A percentile compares a stretch with the other conserved stretches of the same genome.
These are phyloP conservation scores for Camellia lanceoleosa DNA, from an alignment of 148 eudicot species.

Conservation along the genomic window DNA sequence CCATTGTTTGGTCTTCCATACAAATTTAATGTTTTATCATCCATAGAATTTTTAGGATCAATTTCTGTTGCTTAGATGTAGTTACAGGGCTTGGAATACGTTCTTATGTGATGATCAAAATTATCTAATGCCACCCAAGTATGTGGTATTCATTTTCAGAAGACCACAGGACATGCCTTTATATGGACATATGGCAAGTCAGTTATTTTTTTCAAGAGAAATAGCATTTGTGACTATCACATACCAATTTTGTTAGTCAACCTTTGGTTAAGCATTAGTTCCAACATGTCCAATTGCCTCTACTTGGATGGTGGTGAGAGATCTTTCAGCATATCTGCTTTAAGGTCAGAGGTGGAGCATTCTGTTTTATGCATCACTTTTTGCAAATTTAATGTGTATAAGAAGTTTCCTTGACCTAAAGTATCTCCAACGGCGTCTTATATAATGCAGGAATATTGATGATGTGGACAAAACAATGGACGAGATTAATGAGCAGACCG, in stretches of 20 bases:
- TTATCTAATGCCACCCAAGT: neutral
- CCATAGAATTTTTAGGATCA: neutral
- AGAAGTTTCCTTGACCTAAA: neutral
- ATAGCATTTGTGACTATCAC: neutral
- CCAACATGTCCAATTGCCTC: constrained; percentile 1
- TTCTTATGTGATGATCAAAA: neutral
- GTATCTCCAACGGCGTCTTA: neutral
- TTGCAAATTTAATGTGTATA: neutral
- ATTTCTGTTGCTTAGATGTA: neutral
- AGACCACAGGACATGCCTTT: neutral
- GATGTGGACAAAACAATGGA: constrained; percentile 88
- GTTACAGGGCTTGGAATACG: neutral
- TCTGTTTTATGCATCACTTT: neutral
- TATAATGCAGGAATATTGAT: constrained; percentile 57
- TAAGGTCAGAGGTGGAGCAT: neutral
- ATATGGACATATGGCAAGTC: neutral
- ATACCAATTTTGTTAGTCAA: neutral
- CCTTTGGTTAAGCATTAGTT: neutral
- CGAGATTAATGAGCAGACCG: constrained; percentile 71
- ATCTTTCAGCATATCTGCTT: neutral
- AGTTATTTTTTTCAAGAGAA: neutral
- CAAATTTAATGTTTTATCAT: neutral
- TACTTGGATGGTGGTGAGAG: neutral
- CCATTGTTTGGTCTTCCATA: neutral
- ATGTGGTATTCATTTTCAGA: neutral